phyloP scores from a whole-genome alignment of 176 grass and related monocot genomes.

The Oropetium thomaeum region DNA sequence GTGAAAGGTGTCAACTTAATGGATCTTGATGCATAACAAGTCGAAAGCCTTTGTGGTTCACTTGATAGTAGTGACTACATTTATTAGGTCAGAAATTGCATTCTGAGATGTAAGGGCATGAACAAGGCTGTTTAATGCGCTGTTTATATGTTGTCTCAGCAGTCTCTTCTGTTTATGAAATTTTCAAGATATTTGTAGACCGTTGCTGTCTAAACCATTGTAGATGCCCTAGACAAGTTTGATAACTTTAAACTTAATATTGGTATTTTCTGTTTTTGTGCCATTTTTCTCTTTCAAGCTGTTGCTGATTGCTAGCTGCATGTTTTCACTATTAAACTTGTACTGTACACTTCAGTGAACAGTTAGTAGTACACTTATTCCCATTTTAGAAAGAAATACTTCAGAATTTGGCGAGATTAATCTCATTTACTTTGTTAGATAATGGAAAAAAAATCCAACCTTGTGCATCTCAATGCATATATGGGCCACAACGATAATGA shows the following conservation, averaged over 20 bases:
- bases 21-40: not conserved
- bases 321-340: not conserved
- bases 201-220: too few species aligned
- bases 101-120: too few species aligned
- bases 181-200: too few species aligned
- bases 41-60: not conserved
- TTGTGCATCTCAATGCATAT: too few species aligned
- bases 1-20: not conserved
- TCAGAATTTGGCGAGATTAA: not conserved
- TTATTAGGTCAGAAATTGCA: not conserved
- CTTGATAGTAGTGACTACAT: not conserved
- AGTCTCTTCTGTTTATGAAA: too few species aligned
- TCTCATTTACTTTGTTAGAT: not conserved
- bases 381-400: not conserved
- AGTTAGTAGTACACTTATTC: not conserved
- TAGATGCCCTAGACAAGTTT: not conserved
- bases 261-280: not conserved
- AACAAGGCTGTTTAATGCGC: too few species aligned
- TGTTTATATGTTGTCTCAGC: too few species aligned
- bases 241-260: not conserved
- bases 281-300: not conserved
- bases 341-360: not conserved
- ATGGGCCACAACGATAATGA: too few species aligned
- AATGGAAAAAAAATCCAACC: too few species aligned
- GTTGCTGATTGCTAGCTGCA: not conserved